Percentiles rank a stretch among this genome's conserved stretches.
Evolutionary conservation across 2,329 filamentous ascomycete species (phyloP).

Genomic region (Verticillium klebahnii): DNA sequence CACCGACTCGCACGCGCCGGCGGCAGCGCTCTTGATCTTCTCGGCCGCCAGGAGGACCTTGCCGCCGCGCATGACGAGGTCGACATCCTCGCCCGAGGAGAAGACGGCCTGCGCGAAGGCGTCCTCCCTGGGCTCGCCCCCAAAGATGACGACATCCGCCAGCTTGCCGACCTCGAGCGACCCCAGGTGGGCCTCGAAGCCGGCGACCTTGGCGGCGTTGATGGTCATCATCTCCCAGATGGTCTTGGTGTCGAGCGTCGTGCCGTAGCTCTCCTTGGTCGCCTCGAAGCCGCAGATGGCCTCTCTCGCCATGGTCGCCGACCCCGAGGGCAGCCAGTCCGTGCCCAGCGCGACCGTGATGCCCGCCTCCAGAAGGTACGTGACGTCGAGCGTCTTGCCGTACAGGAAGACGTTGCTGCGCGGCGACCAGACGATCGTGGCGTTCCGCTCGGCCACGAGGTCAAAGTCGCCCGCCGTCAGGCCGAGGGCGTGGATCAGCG

Average conservation of each 20-base stretch:
- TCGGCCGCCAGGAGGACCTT: conserved; percentile 15
- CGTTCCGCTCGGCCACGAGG: conserved; percentile 19
- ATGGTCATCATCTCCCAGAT: conserved; percentile 34
- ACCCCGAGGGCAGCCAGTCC: conserved; percentile 22
- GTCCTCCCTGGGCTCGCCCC: conserved; percentile 12
- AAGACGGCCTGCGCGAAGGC: conserved; percentile 17
- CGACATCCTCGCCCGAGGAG: conserved; percentile 14
- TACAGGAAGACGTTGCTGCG: conserved; percentile 23
- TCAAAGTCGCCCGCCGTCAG: conserved; percentile 17
- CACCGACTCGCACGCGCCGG: conserved; percentile 13
- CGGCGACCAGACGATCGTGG: conserved; percentile 22
- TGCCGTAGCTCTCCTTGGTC: conserved; percentile 9
- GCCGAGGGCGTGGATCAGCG: conserved; percentile 21
- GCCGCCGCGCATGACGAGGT: conserved; percentile 22
- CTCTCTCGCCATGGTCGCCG: conserved; percentile 20
- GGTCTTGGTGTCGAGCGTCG: conserved; percentile 12
- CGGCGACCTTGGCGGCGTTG: conserved; percentile 34
- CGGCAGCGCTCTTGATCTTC: conserved; percentile 6
- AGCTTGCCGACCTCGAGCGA: conserved; percentile 34
- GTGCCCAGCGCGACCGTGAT: conserved; percentile 23
- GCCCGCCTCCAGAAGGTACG: conserved; percentile 16
- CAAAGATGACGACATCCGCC: conserved; percentile 39
- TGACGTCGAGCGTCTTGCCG: conserved; percentile 21
- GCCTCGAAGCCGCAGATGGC: conserved; percentile 15
- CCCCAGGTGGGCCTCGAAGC: conserved; percentile 32